A percentile compares a stretch with the other conserved stretches of the same genome.
phyloP scores from a whole-genome alignment of 192 early-diverging fungal species.

The Powellomyces hirtus region DNA sequence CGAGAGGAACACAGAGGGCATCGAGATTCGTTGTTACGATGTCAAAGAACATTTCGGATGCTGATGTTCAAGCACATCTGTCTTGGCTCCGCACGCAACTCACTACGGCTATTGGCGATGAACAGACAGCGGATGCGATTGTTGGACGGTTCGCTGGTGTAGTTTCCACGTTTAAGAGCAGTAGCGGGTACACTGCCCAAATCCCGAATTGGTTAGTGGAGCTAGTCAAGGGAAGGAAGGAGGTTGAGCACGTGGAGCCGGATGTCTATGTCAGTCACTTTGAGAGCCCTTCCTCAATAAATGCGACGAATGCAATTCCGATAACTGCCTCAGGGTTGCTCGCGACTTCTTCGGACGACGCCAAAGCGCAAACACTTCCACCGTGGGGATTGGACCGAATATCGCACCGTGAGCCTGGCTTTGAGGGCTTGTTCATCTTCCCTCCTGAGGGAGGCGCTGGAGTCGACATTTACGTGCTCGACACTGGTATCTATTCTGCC shows the following conservation, averaged over 20 bases:
- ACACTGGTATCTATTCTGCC: slow-evolving; percentile 45
- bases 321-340: not conserved
- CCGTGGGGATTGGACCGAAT: slow-evolving; percentile 41
- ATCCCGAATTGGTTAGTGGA: slow-evolving; percentile 2
- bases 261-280: slow-evolving; percentile 6
- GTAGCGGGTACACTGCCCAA: slow-evolving; percentile 10
- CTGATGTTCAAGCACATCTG: not conserved
- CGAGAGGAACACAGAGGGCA: not conserved
- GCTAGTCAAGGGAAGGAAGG: not conserved
- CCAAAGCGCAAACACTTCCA: not conserved
- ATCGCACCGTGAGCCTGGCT: slow-evolving; percentile 25
- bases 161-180: not conserved
- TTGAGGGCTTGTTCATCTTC: slow-evolving; percentile 29
- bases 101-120: not conserved
- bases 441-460: slow-evolving; percentile 19
- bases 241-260: slow-evolving; percentile 11
- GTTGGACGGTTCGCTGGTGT: slow-evolving; percentile 14
- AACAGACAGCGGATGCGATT: not conserved
- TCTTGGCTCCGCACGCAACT: not conserved
- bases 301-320: slow-evolving; percentile 23
- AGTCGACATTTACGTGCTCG: slow-evolving; percentile 42
- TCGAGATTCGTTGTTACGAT: slow-evolving; percentile 4
- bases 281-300: slow-evolving; percentile 1
- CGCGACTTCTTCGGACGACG: not conserved
- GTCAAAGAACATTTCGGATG: not conserved